Base-by-base conservation (phyloP, 2,329 filamentous ascomycete genomes). In the Diplodia mutila region DNA sequence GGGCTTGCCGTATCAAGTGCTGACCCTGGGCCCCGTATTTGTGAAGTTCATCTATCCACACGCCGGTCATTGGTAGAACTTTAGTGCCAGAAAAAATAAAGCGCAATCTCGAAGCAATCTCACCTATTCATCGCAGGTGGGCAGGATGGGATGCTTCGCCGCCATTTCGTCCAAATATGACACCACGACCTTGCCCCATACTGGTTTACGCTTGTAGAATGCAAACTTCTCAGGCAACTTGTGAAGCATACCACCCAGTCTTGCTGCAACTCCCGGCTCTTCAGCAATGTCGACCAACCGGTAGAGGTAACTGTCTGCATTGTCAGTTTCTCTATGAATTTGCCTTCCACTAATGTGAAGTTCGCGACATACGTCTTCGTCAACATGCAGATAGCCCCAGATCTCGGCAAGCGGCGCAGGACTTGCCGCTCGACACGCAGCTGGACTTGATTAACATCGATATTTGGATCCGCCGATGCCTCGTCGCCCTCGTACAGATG, bases 331-430 rank as follows among this genome's bases (percentile, higher is more conserved):
- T 14, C 3, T 42, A 6, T 18, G 4, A 7, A 7, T 18, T n/a
- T 7, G 1, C 11, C 39, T 42, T 12, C 42, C 9, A 4, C 6
- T 1, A 18, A 8, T 3, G 42, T n/a, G 18, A 46, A n/a, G 7
- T n/a, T 8, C 11, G 1, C 9, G 16, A 46, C 65, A 32, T 52
- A 67, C 65, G 65, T 67, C 32, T 67, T 67, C 16, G 55, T 67
- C 34, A 63, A 34, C 65, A 61, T 67, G 65, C 65, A 61, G 37
- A 63, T 67, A 1, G 65, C 55, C 6, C 65, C 65, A n/a, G 49
- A 53, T n/a, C 27, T 34, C 1, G 65, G 55, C 12, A 67, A 34
- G 8, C 65, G 29, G 21, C 65, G 65, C n/a, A 63, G 11, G 0
- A 67, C 65, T 37, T 67, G 65, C 16, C 55, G 25, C 27, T 63